Evolutionary conservation across 257 asterid genomes (phyloP), one percentile per base, ranked within the genome.

Genomic region (Lycium barbarum): DNA sequence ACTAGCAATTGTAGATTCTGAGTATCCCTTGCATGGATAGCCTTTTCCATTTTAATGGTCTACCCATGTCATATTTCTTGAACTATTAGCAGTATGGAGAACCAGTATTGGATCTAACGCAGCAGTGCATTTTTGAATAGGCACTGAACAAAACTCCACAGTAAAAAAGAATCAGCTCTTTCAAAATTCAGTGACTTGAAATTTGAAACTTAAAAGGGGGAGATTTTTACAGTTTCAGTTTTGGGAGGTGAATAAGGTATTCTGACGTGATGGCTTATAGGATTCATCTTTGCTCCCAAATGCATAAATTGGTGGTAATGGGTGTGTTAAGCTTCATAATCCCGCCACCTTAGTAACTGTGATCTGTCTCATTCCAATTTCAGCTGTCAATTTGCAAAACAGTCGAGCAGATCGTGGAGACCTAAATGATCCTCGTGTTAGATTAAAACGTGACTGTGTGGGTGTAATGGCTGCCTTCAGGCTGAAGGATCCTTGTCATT

Each of bases 371-470:
- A 83, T 82, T 55, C 57, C 47, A 35, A 87, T 85, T 92, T 88
- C 90, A 90, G 93, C 85, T 86, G 62, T 71, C 66, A 81, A 74
- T 86, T 54, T 12, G 87, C 87, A 87, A 87, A 87, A 84, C 84
- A 83, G 58, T 78, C 84, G 14, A 87, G 66, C 33, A 61, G 95
- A 89, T 80, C 90, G 36, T 71, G 97, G 97, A 85, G 97, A 93
- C 89, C 92, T 93, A 76, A 90, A 91, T 72, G 98, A 95, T 86
- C 98, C 97, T 85, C 90, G 93, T 73, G 91, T 91, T 40, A 92
- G 98, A 90, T 90, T 96, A 76, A 96, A 95, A 90, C 99, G 99
- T 82, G 98, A 96, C 82, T 96, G 98, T 85, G 98, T 95, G 79
- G 98, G 99, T 86, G 88, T 86, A 59, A 91, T 96, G 97, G 95